A percentile compares a stretch with the other conserved stretches of the same genome.
Evolutionary conservation across 1,284 basidiomycete genomes (phyloP).

Genomic region (Trichosporon faecale): DNA sequence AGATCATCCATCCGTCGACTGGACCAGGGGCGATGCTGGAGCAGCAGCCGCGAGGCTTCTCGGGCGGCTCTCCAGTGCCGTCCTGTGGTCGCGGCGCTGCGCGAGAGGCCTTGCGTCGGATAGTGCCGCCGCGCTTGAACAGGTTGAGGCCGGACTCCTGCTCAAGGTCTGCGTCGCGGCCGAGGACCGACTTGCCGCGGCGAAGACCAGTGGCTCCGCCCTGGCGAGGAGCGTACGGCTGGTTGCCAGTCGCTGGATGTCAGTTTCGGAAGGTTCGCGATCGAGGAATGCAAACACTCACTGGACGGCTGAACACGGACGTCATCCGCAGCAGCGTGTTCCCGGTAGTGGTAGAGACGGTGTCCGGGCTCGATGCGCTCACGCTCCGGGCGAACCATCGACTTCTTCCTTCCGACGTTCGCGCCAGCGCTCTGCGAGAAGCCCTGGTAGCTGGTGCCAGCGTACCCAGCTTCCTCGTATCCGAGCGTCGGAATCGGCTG

Average conservation of each 20-base stretch:
- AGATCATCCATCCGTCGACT: slow-evolving; percentile 92
- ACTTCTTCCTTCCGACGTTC: slow-evolving; percentile 76
- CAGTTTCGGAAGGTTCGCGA: slow-evolving; percentile 13
- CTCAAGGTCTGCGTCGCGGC: slow-evolving; percentile 79
- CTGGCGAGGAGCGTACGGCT: slow-evolving; percentile 56
- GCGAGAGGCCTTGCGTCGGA: slow-evolving; percentile 65
- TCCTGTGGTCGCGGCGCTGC: slow-evolving; percentile 48
- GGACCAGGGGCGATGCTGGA: slow-evolving; percentile 71
- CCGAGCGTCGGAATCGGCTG: slow-evolving; percentile 29
- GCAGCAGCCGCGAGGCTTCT: slow-evolving; percentile 27
- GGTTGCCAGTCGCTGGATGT: slow-evolving; percentile 72
- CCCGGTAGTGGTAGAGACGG: slow-evolving; percentile 92
- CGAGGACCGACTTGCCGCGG: slow-evolving; percentile 81
- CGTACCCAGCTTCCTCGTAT: slow-evolving; percentile 40
- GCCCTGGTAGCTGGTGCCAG: slow-evolving; percentile 36
- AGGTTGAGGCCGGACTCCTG: slow-evolving; percentile 81
- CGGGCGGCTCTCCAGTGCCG: slow-evolving; percentile 26
- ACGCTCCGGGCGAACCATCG: slow-evolving; percentile 86
- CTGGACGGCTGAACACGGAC: slow-evolving; percentile 73
- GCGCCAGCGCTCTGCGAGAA: slow-evolving; percentile 40
- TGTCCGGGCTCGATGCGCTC: slow-evolving; percentile 96
- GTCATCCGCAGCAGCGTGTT: slow-evolving; percentile 77
- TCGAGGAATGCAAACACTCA: slow-evolving; percentile 53
- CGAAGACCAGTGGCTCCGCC: slow-evolving; percentile 58
- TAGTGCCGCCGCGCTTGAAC: slow-evolving; percentile 75